Evolutionary conservation across 441 rosid species (phyloP), one percentile per base, ranked within the genome.

Genomic region (Raphanus hybrid): DNA sequence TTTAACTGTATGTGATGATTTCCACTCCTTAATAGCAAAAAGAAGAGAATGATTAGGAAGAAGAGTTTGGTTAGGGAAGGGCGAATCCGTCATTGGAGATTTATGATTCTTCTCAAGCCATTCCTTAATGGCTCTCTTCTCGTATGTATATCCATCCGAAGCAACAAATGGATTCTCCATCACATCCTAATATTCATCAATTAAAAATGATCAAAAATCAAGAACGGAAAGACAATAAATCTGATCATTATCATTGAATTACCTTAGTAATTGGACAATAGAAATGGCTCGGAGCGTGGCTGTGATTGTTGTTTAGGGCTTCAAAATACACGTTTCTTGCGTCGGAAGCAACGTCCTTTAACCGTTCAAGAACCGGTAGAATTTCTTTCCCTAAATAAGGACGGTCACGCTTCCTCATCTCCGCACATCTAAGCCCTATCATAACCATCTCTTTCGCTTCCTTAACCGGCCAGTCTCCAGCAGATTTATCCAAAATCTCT

Each of bases 101-200:
- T 76, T 84, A 23, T 86, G 89, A 32, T 87, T 85, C 67, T 76
- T 83, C 78, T 84, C 77, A 27, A 91, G 78, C 95, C 92, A 95
- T 77, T 84, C 87, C 86, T 83, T 83, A 0, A 95, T 90, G n/a
- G 93, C 93, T 77, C 65, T 80, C 48, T 88, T 85, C 63, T 95
- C 97, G 2, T 95, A 91, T 5, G 91, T 90, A 81, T 91, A 92
- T n/a, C 99, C 99, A 75, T 95, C 98, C 9, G 96, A 82, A 34
- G 99, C 98, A 54, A 95, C 98, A 81, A 90, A 88, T 27, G 99
- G 98, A 26, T 87, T 91, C n/a, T 84, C 80, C 93, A 91, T 95
- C 4, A 92, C 84, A 45, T 87, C 97, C 99, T 94, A 89, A 48
- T 43, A 43, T 32, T 57, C 45, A 74, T 11, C 58, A 43, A 27